Conservation (phyloP, 352 stramenopile species). For the Globisporangium alternatum region DNA sequence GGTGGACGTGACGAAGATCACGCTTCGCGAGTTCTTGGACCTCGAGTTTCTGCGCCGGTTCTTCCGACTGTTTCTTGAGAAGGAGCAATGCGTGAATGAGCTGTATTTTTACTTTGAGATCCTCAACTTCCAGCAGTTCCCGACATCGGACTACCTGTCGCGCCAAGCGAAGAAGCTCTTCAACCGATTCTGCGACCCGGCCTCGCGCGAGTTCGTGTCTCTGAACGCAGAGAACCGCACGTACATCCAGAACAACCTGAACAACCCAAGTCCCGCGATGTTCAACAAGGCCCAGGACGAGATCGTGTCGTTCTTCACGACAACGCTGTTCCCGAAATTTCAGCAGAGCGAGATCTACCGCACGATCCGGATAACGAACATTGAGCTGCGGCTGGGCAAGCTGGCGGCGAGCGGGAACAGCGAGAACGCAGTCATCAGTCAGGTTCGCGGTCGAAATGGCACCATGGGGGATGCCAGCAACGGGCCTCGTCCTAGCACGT, state of each 20-base stretch:
- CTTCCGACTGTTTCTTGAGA: slow-evolving; percentile 70
- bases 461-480: neutral
- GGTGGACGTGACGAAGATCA: slow-evolving; percentile 45
- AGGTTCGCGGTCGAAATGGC: neutral
- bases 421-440: slow-evolving; percentile 4
- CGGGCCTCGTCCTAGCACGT: slow-evolving; percentile 6
- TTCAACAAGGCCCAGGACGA: slow-evolving; percentile 71
- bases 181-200: slow-evolving; percentile 57
- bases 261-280: slow-evolving; percentile 49
- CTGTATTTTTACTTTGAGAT: slow-evolving; percentile 79
- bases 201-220: slow-evolving; percentile 56
- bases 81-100: slow-evolving; percentile 68
- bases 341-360: slow-evolving; percentile 67
- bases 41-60: slow-evolving; percentile 50
- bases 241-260: slow-evolving; percentile 38
- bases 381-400: slow-evolving; percentile 18
- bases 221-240: slow-evolving; percentile 25
- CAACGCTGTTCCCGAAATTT: slow-evolving; percentile 71
- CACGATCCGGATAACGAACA: slow-evolving; percentile 43
- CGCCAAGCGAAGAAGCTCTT: slow-evolving; percentile 67
- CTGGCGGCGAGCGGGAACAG: slow-evolving; percentile 24
- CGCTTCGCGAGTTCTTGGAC: slow-evolving; percentile 61
- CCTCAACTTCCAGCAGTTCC: slow-evolving; percentile 65
- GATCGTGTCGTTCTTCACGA: slow-evolving; percentile 63
- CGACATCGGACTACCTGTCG: slow-evolving; percentile 69